Percentiles rank a stretch among this genome's conserved stretches.
Evolutionary conservation across 768 basidiomycete species (phyloP).

Genomic region (Suillus placidus): DNA sequence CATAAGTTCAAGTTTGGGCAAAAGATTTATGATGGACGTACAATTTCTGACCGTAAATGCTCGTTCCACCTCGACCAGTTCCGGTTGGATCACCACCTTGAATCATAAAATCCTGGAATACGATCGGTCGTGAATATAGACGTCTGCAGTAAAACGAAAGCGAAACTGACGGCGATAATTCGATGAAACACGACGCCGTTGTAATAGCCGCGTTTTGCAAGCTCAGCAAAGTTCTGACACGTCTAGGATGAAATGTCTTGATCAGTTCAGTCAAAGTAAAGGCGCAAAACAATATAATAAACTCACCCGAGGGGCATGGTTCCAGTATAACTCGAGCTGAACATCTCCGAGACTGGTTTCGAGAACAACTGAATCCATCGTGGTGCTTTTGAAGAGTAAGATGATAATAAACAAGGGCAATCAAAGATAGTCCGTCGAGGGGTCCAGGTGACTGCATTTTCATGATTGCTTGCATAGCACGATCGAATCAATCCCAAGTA

Average conservation of each 20-base stretch:
- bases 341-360: constrained; percentile 88
- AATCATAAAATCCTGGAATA: constrained; percentile 88
- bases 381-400: neutral
- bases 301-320: constrained; percentile 78
- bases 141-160: neutral
- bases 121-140: neutral
- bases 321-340: constrained; percentile 89
- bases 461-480: neutral
- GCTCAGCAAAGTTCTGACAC: constrained; percentile 92
- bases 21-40: constrained; percentile 37
- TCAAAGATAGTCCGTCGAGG: too few species aligned
- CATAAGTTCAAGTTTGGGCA: neutral
- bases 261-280: constrained; percentile 17
- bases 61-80: constrained; percentile 89
- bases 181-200: constrained; percentile 90
- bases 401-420: neutral
- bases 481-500: neutral
- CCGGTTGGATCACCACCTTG: constrained; percentile 97
- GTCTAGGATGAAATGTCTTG: constrained; percentile 53
- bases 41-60: constrained; percentile 90
- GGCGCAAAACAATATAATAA: neutral
- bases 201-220: constrained; percentile 92
- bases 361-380: constrained; percentile 62
- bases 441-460: neutral
- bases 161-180: constrained; percentile 71